Base-by-base conservation (phyloP, 2,329 filamentous ascomycete species). In the Diaporthe humulicola region DNA sequence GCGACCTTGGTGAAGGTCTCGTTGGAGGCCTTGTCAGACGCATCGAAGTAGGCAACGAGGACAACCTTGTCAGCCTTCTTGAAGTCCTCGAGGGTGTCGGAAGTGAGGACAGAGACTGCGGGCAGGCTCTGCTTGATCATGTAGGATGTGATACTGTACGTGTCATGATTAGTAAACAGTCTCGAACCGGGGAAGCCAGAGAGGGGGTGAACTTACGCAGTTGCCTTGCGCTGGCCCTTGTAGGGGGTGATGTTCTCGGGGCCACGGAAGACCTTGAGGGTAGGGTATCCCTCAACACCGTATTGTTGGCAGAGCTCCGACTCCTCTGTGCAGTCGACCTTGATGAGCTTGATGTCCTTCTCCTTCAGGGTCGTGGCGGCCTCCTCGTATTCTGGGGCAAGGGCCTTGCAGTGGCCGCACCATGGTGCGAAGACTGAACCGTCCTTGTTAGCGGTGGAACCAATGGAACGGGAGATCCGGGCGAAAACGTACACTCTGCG, bases 121-220 rank as follows among this genome's bases (percentile, higher is more conserved):
- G 97, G 97, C 76, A 99, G 91, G 36, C 95, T 94, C 88, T 98
- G 97, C 91, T 98, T 99, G 85, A 95, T 93, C 97, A 99, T 99
- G 90, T 98, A 98, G 36, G 92, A 93, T 64, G 90, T 89, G 83
- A 93, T 93, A 77, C 89, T 91, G 75, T 19, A 57, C 6, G 17
- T 30, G 48, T 22, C 40, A 56, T 22, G n/a, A 28, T 76, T 52
- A 74, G 69, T 58, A 45, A 58, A 61, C n/a, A 17, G 42, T 10
- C 8, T 25, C 36, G 2, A 45, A 22, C 54, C 36, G 54, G 15
- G 40, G 19, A 40, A 25, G 30, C 30, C 48, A 36, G 9, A 7
- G 22, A 22, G 42, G 14, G 14, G 33, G 52, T 58, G 36, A 66
- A 88, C 90, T 86, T 86, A 92, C 90, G 89, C 90, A 85, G 91